A percentile compares a stretch with the other conserved stretches of the same genome.
These are phyloP conservation scores for Venturia aucupariae DNA, from an alignment of 2,329 filamentous ascomycete genomes.

Conservation along the genomic window DNA sequence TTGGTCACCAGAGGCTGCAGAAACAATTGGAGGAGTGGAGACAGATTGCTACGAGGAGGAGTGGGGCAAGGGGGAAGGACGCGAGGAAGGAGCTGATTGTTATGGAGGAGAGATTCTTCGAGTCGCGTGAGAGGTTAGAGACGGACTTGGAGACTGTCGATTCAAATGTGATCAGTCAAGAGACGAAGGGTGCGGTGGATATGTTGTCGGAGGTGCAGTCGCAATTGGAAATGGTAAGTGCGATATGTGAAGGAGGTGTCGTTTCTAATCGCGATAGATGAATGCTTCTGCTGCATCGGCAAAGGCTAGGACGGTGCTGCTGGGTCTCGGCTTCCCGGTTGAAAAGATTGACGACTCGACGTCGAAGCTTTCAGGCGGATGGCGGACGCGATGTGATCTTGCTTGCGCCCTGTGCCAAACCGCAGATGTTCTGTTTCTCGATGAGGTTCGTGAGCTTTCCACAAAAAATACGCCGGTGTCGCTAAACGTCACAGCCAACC, in stretches of 20 bases:
- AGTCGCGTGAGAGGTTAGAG: constrained; percentile 43
- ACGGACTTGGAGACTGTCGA: constrained; percentile 50
- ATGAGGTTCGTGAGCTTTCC: constrained; percentile 39
- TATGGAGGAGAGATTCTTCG: constrained; percentile 57
- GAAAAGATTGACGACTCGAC: constrained; percentile 50
- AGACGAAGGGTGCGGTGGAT: constrained; percentile 61
- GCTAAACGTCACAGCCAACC: constrained; percentile 56
- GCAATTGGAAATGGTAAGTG: constrained; percentile 52
- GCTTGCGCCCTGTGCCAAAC: constrained; percentile 56
- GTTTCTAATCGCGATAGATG: constrained; percentile 25
- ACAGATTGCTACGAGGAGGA: constrained; percentile 64
- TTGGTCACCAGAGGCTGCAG: constrained; percentile 54
- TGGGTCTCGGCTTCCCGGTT: constrained; percentile 63
- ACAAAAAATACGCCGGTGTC: too few species aligned
- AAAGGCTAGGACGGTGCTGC: constrained; percentile 56
- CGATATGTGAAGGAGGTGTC: not conserved
- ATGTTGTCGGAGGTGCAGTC: constrained; percentile 60
- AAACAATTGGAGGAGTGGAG: constrained; percentile 58
- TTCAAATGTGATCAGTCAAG: constrained; percentile 47
- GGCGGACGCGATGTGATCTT: constrained; percentile 35
- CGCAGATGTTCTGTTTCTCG: constrained; percentile 69
- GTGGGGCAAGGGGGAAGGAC: constrained; percentile 63
- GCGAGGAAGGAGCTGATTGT: constrained; percentile 66
- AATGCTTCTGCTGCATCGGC: constrained; percentile 55
- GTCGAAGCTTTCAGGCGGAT: constrained; percentile 60